phyloP scores from a whole-genome alignment of 2,329 filamentous ascomycete species.

The Arthrocladium fulminans region DNA sequence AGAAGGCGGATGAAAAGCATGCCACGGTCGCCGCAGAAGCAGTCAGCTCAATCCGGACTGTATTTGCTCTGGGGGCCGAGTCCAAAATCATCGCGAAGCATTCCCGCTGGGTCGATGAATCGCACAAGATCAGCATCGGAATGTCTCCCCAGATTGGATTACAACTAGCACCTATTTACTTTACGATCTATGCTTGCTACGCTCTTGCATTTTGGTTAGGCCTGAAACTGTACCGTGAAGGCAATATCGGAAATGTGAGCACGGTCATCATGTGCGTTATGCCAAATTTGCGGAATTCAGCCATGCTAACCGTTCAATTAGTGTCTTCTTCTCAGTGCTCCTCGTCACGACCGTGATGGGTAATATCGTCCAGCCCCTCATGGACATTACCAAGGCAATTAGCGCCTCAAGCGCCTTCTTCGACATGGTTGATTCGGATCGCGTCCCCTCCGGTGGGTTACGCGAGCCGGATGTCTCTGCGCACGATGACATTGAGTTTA shows the following conservation, averaged over 20 bases:
- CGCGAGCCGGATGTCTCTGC: slow-evolving; percentile 44
- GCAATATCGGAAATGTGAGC: slow-evolving; percentile 28
- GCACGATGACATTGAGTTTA: slow-evolving; percentile 55
- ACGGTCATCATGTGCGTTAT: slow-evolving; percentile 30
- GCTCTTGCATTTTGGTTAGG: slow-evolving; percentile 33
- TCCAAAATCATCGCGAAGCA: slow-evolving; percentile 31
- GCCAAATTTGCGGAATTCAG: not conserved
- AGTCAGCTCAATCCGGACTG: slow-evolving; percentile 36
- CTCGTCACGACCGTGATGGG: slow-evolving; percentile 36
- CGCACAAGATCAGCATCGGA: slow-evolving; percentile 26
- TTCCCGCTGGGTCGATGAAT: slow-evolving; percentile 29
- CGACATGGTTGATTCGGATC: slow-evolving; percentile 66
- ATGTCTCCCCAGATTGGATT: slow-evolving; percentile 26
- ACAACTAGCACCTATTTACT: slow-evolving; percentile 29
- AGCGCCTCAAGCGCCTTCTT: slow-evolving; percentile 77
- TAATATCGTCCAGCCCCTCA: slow-evolving; percentile 27
- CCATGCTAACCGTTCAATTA: slow-evolving; percentile 7
- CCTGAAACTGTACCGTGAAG: slow-evolving; percentile 42
- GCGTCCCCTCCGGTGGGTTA: slow-evolving; percentile 28
- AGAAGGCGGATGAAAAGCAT: slow-evolving; percentile 30
- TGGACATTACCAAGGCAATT: slow-evolving; percentile 52
- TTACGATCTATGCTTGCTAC: slow-evolving; percentile 31
- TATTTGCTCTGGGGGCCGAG: slow-evolving; percentile 38
- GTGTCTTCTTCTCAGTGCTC: slow-evolving; percentile 29
- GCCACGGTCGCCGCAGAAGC: slow-evolving; percentile 38